Evolutionary conservation across 345 rosid genomes (phyloP).

Genomic region (Lenwebbia sp.): DNA sequence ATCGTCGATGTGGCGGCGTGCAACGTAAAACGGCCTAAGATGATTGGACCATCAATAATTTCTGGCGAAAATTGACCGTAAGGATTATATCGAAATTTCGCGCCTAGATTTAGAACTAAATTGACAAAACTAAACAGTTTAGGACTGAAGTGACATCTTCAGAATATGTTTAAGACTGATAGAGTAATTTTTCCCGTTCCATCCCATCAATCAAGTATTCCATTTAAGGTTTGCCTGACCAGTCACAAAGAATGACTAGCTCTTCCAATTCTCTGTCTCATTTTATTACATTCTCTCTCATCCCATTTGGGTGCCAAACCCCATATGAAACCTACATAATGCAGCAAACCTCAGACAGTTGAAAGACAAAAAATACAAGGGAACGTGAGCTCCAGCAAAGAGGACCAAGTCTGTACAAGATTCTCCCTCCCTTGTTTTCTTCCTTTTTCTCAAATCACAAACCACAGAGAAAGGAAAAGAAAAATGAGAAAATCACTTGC

Average conservation of each 20-base stretch:
- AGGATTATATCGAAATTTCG: background rate
- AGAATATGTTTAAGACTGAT: background rate
- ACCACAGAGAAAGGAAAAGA: background rate
- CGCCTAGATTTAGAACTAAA: background rate
- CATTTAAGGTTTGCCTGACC: background rate
- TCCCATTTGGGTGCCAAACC: background rate
- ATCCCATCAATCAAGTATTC: background rate
- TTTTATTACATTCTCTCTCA: background rate
- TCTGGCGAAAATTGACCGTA: background rate
- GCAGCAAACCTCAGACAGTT: background rate
- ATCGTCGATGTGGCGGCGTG: rapidly evolving
- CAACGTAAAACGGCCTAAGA: rapidly evolving
- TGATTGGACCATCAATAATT: background rate
- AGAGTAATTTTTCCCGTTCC: background rate
- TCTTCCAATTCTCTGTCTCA: background rate
- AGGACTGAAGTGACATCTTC: rapidly evolving
- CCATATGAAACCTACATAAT: background rate
- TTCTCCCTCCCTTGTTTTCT: background rate
- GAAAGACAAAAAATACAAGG: background rate
- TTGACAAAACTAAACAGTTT: background rate
- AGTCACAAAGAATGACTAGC: background rate
- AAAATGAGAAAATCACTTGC: background rate
- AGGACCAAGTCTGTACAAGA: background rate
- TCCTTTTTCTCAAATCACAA: conserved; percentile 4
- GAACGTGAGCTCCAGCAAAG: background rate